Percentiles rank a stretch among this genome's conserved stretches.
Conservation (phyloP, 306 rosid genomes). For the Lagenaria siceraria region DNA sequence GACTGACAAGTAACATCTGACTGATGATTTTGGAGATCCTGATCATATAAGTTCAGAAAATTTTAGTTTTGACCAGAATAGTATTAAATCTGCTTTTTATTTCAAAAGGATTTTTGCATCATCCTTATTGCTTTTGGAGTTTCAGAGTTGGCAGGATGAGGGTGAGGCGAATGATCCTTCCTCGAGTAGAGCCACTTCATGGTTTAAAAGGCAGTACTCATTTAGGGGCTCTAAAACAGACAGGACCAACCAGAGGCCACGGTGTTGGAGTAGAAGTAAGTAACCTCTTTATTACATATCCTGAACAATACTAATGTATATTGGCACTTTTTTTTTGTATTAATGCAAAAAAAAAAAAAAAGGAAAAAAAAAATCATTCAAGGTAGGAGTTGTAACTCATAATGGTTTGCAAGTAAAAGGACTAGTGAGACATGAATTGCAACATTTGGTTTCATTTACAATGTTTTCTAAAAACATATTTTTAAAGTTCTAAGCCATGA, state of each 20-base stretch:
- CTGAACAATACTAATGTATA: neutral
- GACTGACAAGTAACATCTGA: neutral
- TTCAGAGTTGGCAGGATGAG: slow-evolving; percentile 31
- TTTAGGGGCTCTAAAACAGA: slow-evolving; percentile 20
- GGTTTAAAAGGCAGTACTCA: slow-evolving; percentile 37
- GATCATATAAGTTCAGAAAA: neutral
- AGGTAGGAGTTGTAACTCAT: neutral
- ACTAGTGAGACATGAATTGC: neutral
- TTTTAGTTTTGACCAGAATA: neutral
- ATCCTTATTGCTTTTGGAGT: neutral
- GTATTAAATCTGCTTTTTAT: neutral
- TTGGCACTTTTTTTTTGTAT: neutral
- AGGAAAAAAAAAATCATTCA: no score
- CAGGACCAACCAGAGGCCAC: slow-evolving; percentile 16
- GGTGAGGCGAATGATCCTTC: slow-evolving; percentile 22
- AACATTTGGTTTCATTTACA: neutral
- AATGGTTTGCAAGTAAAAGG: neutral
- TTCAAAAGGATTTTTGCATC: neutral
- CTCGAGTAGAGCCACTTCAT: slow-evolving; percentile 29
- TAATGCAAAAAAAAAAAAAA: neutral
- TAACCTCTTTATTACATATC: neutral
- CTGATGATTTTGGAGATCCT: neutral
- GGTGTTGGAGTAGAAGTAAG: slow-evolving; percentile 28
- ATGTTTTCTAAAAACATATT: neutral
- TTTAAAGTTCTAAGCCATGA: neutral